phyloP scores from a whole-genome alignment of 2,329 filamentous ascomycete genomes.

The Tolypocladium guangdongense region DNA sequence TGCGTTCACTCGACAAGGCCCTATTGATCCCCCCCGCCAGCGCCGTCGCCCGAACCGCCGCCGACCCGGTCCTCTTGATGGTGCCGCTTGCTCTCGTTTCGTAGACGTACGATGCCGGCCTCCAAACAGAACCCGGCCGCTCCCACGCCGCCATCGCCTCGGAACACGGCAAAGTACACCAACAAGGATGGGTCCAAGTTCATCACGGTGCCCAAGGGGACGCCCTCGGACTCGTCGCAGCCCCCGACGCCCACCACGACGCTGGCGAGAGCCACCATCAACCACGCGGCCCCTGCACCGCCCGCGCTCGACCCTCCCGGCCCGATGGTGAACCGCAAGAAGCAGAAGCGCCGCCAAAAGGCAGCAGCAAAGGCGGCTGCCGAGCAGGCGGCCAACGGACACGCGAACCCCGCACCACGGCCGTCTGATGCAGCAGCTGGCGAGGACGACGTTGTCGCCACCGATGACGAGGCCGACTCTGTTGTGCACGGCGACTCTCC shows the following conservation, averaged over 20 bases:
- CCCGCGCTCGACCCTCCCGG: conserved; percentile 20
- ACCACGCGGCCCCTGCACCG: conserved; percentile 16
- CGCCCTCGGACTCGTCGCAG: conserved; percentile 40
- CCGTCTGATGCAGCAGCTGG: conserved; percentile 15
- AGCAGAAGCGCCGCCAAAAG: conserved; percentile 87
- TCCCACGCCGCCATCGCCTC: conserved; percentile 40
- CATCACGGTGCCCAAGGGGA: conserved; percentile 51
- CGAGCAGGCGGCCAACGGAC: conserved; percentile 28
- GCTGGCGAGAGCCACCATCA: conserved; percentile 15
- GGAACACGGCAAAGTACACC: conserved; percentile 48
- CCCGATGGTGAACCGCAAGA: conserved; percentile 72
- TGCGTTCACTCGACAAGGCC: neutral
- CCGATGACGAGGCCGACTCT: conserved; percentile 40
- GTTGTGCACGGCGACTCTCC: conserved; percentile 17
- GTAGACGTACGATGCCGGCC: conserved; percentile 36
- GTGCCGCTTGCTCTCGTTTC: conserved; percentile 21
- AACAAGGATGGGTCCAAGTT: conserved; percentile 62
- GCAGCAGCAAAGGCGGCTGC: conserved; percentile 58
- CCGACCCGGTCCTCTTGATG: conserved; percentile 23
- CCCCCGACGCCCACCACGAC: conserved; percentile 36
- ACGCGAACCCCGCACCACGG: conserved; percentile 23
- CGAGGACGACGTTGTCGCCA: conserved; percentile 42
- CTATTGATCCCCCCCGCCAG: neutral
- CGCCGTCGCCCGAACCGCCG: neutral
- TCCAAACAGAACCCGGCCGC: conserved; percentile 39